These are phyloP conservation scores for Alternaria novae-zelandiae DNA, from an alignment of 2,329 filamentous ascomycete genomes.

Conservation along the genomic window DNA sequence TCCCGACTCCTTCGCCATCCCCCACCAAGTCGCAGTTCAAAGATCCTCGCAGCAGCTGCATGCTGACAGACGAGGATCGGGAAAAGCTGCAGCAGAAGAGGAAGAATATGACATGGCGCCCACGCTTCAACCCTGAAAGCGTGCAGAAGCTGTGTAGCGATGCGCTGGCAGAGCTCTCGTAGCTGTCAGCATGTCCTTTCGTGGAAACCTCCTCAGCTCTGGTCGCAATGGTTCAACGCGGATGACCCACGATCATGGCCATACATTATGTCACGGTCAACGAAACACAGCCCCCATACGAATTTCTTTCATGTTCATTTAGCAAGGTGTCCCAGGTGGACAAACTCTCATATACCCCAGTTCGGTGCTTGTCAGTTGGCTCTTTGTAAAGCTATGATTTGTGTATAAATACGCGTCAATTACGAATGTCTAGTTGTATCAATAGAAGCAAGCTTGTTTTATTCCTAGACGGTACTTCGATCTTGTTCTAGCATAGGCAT, in stretches of 20 bases:
- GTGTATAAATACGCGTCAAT: background rate
- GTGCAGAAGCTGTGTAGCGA: conserved; percentile 36
- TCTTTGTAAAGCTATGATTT: background rate
- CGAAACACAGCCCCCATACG: background rate
- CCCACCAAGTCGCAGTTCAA: conserved; percentile 13
- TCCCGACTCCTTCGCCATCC: conserved; percentile 22
- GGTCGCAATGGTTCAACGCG: background rate
- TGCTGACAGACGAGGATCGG: conserved; percentile 11
- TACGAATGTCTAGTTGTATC: background rate
- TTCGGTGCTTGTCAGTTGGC: background rate
- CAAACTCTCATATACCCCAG: background rate
- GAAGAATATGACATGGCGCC: conserved; percentile 28
- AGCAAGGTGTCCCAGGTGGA: background rate
- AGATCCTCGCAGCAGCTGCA: conserved; percentile 5
- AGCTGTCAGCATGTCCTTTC: background rate
- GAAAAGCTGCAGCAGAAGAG: conserved; percentile 23
- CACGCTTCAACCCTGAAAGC: conserved; percentile 38
- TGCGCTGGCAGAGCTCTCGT: conserved; percentile 36
- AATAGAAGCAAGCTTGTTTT: background rate
- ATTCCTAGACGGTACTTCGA: background rate
- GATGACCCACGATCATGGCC: background rate
- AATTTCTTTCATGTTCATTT: background rate
- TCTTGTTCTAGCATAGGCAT: background rate
- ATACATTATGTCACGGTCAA: background rate
- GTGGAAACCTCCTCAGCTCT: background rate